Conservation (phyloP, 2,329 filamentous ascomycete species). For the Chaetomium sp. region DNA sequence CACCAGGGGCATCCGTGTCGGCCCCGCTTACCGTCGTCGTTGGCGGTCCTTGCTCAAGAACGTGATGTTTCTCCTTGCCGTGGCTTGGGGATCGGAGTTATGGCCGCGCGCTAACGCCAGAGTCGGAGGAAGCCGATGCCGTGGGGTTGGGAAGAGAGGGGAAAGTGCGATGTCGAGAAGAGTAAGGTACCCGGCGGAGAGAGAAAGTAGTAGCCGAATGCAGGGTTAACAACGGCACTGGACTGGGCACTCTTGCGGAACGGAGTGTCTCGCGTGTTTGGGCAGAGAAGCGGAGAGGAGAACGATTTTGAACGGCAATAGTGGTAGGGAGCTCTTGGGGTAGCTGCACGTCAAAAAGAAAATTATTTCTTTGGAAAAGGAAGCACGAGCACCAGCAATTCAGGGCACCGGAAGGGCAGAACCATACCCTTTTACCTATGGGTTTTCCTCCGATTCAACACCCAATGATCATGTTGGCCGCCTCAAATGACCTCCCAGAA, state of each 20-base stretch:
- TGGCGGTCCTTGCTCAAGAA: not conserved
- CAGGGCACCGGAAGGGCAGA: no score
- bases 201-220: no score
- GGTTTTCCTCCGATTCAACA: no score
- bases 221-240: not conserved
- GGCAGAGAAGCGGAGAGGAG: constrained; percentile 7
- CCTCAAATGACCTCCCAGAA: no score
- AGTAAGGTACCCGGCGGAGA: not conserved
- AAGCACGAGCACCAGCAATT: no score
- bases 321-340: no score
- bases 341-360: no score
- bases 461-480: no score
- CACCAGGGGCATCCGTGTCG: constrained; percentile 13
- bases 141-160: not conserved
- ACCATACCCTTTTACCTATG: no score
- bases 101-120: not conserved
- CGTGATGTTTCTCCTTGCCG: not conserved
- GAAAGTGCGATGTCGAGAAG: not conserved
- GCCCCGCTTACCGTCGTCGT: constrained; percentile 5
- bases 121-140: constrained; percentile 6
- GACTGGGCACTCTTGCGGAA: constrained; percentile 6
- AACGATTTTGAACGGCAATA: not conserved
- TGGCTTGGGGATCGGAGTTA: not conserved
- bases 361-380: no score
- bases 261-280: constrained; percentile 3